Conservation (phyloP, 768 basidiomycete species). For the Boletus sp. region DNA sequence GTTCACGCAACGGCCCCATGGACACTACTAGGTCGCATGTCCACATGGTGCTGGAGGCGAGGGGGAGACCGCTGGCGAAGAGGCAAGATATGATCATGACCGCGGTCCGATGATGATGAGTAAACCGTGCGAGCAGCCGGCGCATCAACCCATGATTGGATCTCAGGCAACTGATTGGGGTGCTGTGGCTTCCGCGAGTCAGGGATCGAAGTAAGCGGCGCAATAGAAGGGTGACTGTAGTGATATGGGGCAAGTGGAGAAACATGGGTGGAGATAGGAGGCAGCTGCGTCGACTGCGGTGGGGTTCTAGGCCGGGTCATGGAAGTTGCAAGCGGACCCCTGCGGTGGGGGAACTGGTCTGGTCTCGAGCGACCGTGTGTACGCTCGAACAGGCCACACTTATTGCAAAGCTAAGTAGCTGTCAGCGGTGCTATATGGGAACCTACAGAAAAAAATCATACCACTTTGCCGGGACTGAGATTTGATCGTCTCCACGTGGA, state of each 20-base stretch:
- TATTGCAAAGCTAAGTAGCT: slow-evolving; percentile 44
- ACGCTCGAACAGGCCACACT: slow-evolving; percentile 79
- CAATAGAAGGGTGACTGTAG: slow-evolving; percentile 52
- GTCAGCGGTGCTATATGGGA: slow-evolving; percentile 7
- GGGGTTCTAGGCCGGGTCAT: slow-evolving; percentile 49
- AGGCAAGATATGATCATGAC: slow-evolving; percentile 29
- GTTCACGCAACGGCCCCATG: slow-evolving; percentile 33
- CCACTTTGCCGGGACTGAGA: slow-evolving; percentile 79
- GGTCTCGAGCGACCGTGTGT: slow-evolving; percentile 78
- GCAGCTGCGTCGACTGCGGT: slow-evolving; percentile 43
- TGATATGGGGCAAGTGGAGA: slow-evolving; percentile 45
- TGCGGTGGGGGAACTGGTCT: slow-evolving; percentile 79
- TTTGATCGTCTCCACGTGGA: slow-evolving; percentile 79
- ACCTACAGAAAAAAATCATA: slow-evolving; percentile 23
- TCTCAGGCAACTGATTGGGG: slow-evolving; percentile 43
- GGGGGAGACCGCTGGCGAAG: slow-evolving; percentile 34
- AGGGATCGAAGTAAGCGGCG: slow-evolving; percentile 41
- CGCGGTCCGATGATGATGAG: slow-evolving; percentile 31
- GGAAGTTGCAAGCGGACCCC: slow-evolving; percentile 61
- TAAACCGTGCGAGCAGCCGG: slow-evolving; percentile 29
- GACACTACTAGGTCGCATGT: slow-evolving; percentile 29
- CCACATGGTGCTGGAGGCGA: slow-evolving; percentile 34
- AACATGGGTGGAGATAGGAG: slow-evolving; percentile 43
- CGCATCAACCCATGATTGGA: slow-evolving; percentile 47
- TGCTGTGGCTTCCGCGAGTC: slow-evolving; percentile 35